Evolutionary conservation across 1,284 basidiomycete species (phyloP).

Genomic region (Melampsora abietis-canadensis): DNA sequence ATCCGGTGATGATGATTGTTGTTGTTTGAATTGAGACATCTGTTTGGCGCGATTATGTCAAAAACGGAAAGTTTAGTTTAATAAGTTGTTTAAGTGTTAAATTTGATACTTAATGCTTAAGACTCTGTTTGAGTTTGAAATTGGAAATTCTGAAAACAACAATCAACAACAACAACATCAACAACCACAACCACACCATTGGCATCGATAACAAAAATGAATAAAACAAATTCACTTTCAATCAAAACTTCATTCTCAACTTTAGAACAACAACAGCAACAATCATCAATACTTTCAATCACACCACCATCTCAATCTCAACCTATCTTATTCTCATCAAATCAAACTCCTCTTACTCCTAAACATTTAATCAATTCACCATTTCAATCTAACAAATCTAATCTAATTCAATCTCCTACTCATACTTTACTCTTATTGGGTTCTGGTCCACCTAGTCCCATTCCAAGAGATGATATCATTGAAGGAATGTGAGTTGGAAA

Average conservation of each 20-base stretch:
- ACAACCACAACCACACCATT: background rate
- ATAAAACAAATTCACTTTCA: too few relatives aligned
- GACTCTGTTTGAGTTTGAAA: background rate
- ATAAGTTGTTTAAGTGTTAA: background rate
- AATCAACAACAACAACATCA: background rate
- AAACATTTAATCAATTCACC: background rate
- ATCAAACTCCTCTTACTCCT: background rate
- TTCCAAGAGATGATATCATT: constrained; percentile 30
- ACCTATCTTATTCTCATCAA: too few relatives aligned
- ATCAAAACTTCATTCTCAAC: too few relatives aligned
- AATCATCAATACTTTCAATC: too few relatives aligned
- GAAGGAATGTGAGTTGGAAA: constrained; percentile 27
- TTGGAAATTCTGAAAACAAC: background rate
- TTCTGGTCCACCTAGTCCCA: constrained; percentile 14
- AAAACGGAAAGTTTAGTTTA: background rate
- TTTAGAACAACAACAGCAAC: too few relatives aligned
- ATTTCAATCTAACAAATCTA: background rate
- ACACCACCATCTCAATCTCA: too few relatives aligned
- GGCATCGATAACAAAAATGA: too few relatives aligned
- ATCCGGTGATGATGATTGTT: background rate
- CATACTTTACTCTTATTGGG: background rate
- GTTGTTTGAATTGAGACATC: background rate
- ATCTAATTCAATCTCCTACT: background rate
- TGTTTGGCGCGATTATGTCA: background rate
- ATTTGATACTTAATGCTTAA: background rate